Percentiles rank a stretch among this genome's conserved stretches.
Conservation (phyloP, 2,329 filamentous ascomycete genomes). For the Colletotrichum higginsianum region DNA sequence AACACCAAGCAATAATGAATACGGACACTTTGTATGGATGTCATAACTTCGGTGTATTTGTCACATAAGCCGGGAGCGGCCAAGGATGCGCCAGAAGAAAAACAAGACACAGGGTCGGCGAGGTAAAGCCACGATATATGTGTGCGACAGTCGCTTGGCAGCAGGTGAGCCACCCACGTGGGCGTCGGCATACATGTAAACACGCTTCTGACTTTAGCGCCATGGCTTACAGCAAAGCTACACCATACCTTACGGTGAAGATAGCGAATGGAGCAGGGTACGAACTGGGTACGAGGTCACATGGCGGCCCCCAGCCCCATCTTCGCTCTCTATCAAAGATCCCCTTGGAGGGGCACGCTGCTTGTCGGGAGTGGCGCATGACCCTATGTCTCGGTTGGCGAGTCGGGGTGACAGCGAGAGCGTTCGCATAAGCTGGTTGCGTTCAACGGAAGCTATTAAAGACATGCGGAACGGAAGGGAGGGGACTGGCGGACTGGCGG, state of each 20-base stretch:
- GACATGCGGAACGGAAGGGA: neutral
- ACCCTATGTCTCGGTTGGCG: constrained; percentile 27
- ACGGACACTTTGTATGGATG: neutral
- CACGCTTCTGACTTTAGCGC: constrained; percentile 11
- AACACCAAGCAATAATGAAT: constrained; percentile 20
- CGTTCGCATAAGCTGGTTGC: constrained; percentile 15
- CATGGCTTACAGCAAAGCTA: constrained; percentile 17
- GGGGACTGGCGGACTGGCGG: neutral
- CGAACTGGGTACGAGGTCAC: constrained; percentile 13
- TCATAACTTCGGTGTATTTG: neutral
- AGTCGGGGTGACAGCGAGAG: constrained; percentile 25
- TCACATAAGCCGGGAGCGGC: neutral
- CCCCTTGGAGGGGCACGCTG: neutral
- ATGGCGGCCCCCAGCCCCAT: constrained; percentile 5
- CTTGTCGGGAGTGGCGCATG: constrained; percentile 20
- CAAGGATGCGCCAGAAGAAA: neutral
- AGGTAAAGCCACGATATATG: neutral
- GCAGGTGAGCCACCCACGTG: constrained; percentile 33
- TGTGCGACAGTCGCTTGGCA: neutral
- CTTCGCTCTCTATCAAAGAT: constrained; percentile 2
- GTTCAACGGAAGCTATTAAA: constrained; percentile 8
- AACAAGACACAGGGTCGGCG: neutral
- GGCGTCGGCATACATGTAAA: constrained; percentile 11
- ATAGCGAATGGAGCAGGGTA: neutral
- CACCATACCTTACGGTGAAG: too few relatives aligned